Base-by-base conservation (phyloP, 306 rosid species). In the Prunus davidiana region DNA sequence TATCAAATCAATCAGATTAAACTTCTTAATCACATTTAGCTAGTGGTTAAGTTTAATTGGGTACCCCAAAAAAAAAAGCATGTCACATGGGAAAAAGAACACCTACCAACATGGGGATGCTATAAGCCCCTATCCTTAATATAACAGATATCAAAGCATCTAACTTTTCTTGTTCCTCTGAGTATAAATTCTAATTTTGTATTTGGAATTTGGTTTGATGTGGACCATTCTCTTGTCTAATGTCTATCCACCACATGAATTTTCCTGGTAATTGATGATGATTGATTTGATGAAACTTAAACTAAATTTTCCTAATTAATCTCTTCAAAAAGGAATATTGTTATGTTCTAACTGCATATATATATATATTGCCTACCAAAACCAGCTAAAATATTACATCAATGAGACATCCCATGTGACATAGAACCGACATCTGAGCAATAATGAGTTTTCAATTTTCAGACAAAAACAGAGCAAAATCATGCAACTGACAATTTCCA, bases 321-420 rank as follows among this genome's bases (percentile, higher is more conserved):
- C 43, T 38, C 43, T 38, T 38, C 9, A 38, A 38, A 7, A 38
- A 38, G 43, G 9, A 38, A 38, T 60, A 60, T 60, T 60, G 38
- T 30, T 16, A 34, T 3, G 16, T n/a, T 38, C 2, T 64, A 34
- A 64, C 43, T 2, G 20, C n/a, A 32, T n/a, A 6, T 25, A 58
- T 11, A 5, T 38, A 5, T 38, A 34, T 34, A 38, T n/a, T n/a
- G 61, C 64, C 10, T 13, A 38, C 66, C 76, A 56, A 72, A 55
- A 34, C 65, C 65, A 50, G 77, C 10, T 47, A 43, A 8, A 61
- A 43, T 73, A 73, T 57, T 47, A 73, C 57, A 73, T 54, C 64
- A 68, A 69, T 30, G 55, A 84, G 91, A 87, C 96, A 88, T 32
- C 86, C 91, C 96, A 91, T 91, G 96, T 91, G 96, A 81, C 68